Percentiles rank a stretch among this genome's conserved stretches.
Conservation (phyloP, 768 basidiomycete species). For the Lentinula sp. region DNA sequence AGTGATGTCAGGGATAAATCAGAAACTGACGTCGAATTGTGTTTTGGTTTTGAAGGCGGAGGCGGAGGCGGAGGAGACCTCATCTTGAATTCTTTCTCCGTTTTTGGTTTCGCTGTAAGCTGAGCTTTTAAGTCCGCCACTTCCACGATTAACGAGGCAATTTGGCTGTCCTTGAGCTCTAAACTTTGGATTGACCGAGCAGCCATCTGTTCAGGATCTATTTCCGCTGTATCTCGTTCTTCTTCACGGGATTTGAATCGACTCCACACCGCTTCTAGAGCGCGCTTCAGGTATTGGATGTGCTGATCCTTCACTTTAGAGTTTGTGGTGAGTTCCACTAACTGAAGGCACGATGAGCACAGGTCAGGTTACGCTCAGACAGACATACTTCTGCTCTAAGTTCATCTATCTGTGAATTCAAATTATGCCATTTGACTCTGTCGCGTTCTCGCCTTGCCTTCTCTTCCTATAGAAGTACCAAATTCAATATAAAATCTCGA, state of each 20-base stretch:
- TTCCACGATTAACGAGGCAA: conserved; percentile 31
- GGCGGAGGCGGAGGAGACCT: conserved; percentile 62
- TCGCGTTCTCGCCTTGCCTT: conserved; percentile 73
- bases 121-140: conserved; percentile 46
- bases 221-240: conserved; percentile 37
- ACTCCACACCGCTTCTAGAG: conserved; percentile 83
- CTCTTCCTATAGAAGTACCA: conserved; percentile 45
- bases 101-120: conserved; percentile 45
- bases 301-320: conserved; percentile 59
- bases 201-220: conserved; percentile 67
- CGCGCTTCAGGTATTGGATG: conserved; percentile 69
- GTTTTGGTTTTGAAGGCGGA: conserved; percentile 37
- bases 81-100: conserved; percentile 69
- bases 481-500: background rate
- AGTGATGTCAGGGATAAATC: conserved; percentile 14
- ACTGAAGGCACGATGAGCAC: background rate
- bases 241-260: conserved; percentile 63
- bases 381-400: conserved; percentile 59
- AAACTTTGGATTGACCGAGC: conserved; percentile 65
- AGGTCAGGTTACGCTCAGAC: background rate
- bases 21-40: conserved; percentile 8
- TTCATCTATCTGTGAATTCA: conserved; percentile 70
- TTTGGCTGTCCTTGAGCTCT: conserved; percentile 63
- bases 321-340: conserved; percentile 18
- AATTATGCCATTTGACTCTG: conserved; percentile 59